Evolutionary conservation across 192 early-diverging fungal species (phyloP).

Genomic region (Chytriomyces confervae): DNA sequence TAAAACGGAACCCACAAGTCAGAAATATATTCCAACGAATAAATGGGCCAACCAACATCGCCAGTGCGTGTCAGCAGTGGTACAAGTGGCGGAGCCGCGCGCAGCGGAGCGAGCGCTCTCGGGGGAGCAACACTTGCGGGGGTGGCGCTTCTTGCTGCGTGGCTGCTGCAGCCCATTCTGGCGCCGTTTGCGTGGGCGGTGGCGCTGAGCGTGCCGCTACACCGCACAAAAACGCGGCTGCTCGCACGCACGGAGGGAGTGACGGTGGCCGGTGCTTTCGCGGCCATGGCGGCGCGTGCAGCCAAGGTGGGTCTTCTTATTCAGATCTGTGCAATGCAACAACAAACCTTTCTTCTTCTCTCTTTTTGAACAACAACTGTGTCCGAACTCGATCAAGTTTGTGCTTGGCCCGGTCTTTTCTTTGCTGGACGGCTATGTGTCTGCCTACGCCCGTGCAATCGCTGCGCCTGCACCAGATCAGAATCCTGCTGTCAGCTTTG

Average conservation of each 20-base stretch:
- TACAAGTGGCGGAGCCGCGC: neutral
- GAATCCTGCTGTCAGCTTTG: too few relatives aligned
- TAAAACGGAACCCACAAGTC: too few relatives aligned
- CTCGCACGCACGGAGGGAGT: neutral
- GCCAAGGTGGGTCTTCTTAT: neutral
- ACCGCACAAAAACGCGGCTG: conserved; percentile 4
- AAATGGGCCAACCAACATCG: neutral
- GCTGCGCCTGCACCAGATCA: neutral
- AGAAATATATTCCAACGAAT: too few relatives aligned
- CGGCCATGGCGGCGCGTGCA: neutral
- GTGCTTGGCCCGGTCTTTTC: conserved; percentile 15
- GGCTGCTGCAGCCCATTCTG: conserved; percentile 11
- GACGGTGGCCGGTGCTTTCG: neutral
- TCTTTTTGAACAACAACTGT: neutral
- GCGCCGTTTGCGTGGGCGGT: conserved; percentile 12
- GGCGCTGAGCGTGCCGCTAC: conserved; percentile 27
- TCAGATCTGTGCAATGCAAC: neutral
- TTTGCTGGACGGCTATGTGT: neutral
- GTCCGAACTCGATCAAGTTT: neutral
- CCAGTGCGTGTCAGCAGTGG: neutral
- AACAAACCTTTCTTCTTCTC: neutral
- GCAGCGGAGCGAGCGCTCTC: too few relatives aligned
- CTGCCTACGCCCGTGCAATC: neutral
- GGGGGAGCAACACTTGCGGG: too few relatives aligned
- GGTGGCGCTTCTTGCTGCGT: too few relatives aligned